Percentiles rank a stretch among this genome's conserved stretches.
phyloP scores from a whole-genome alignment of 768 basidiomycete species.

The Tylopilus intermedius region DNA sequence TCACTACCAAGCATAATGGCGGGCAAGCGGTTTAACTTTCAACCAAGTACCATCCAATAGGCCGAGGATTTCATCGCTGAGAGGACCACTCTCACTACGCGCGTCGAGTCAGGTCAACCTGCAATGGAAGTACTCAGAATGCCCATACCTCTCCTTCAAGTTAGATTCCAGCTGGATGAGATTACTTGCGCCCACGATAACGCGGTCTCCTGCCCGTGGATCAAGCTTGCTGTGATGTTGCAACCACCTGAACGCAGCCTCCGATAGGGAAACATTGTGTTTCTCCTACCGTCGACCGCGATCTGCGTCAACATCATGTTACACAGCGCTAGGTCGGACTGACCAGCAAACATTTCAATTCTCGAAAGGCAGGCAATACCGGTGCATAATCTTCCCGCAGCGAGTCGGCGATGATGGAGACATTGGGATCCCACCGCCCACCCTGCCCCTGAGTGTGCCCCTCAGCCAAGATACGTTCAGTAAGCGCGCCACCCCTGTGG shows the following conservation, averaged over 20 bases:
- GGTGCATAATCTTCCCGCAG: slow-evolving; percentile 2
- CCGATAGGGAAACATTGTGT: slow-evolving; percentile 6
- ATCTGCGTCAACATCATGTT: neutral
- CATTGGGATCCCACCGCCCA: slow-evolving; percentile 11
- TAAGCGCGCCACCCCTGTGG: slow-evolving; percentile 9
- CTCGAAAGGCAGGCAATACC: slow-evolving; percentile 10
- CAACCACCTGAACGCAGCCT: slow-evolving; percentile 21
- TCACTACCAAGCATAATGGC: neutral
- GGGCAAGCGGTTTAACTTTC: slow-evolving; percentile 2
- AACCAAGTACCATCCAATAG: slow-evolving; percentile 3
- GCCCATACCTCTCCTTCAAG: slow-evolving; percentile 9
- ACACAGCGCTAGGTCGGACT: neutral
- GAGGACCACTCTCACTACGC: neutral
- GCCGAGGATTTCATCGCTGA: slow-evolving; percentile 6
- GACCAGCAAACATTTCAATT: slow-evolving; percentile 11
- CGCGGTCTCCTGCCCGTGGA: slow-evolving; percentile 16
- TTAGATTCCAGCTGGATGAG: slow-evolving; percentile 32
- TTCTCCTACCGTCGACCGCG: slow-evolving; percentile 2
- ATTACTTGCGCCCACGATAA: slow-evolving; percentile 37
- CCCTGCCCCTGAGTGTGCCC: neutral
- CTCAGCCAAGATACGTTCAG: slow-evolving; percentile 6
- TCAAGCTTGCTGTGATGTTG: slow-evolving; percentile 18
- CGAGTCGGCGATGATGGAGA: neutral
- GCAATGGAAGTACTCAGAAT: neutral
- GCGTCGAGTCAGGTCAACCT: neutral